These are phyloP conservation scores for Linnemannia schmuckeri DNA, from an alignment of 192 early-diverging fungal genomes.

Conservation along the genomic window DNA sequence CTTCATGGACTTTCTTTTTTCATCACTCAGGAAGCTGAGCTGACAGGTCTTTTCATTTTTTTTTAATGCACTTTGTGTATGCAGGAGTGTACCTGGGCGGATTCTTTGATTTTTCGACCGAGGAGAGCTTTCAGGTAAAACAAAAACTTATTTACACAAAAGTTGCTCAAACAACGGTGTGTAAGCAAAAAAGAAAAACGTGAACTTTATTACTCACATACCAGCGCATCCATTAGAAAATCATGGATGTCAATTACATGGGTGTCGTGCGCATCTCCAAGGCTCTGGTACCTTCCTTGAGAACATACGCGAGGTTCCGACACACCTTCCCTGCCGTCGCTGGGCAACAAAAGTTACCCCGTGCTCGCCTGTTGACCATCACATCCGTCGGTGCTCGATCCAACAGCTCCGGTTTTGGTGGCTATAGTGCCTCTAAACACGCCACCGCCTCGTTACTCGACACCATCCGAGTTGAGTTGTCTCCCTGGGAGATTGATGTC, in stretches of 20 bases:
- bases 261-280: conserved; percentile 58
- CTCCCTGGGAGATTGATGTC: conserved; percentile 62
- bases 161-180: neutral
- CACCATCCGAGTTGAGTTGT: conserved; percentile 57
- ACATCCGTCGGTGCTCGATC: conserved; percentile 57
- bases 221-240: conserved; percentile 20
- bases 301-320: conserved; percentile 39
- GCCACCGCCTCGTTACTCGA: conserved; percentile 59
- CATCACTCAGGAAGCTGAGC: no score
- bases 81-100: no score
- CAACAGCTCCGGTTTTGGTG: conserved; percentile 44
- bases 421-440: conserved; percentile 60
- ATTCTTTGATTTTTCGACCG: conserved; percentile 29
- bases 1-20: neutral
- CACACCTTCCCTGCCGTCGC: conserved; percentile 14
- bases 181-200: neutral
- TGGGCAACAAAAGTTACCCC: conserved; percentile 38
- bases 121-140: conserved; percentile 41
- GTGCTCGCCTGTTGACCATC: conserved; percentile 55
- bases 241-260: conserved; percentile 62
- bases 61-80: no score
- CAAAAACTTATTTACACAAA: neutral
- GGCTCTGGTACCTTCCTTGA: conserved; percentile 50
- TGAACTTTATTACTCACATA: neutral
- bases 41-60: no score